These are phyloP conservation scores for Yarrowia sp. DNA, from an alignment of 805 yeast species.

Conservation along the genomic window DNA sequence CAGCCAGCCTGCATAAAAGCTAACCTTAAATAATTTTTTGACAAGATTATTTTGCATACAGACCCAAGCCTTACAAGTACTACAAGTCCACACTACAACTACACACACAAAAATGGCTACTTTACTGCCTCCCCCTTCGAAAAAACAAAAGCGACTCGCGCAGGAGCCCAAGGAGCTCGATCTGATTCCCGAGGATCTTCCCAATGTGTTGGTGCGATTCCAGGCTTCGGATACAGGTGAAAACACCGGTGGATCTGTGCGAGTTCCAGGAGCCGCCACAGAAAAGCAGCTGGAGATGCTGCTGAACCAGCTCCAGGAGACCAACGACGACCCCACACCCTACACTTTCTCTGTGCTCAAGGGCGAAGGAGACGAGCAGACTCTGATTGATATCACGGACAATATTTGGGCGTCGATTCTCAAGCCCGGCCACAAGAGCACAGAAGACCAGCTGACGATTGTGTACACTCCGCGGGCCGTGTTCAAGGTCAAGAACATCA, in stretches of 20 bases:
- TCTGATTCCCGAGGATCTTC: slow-evolving; percentile 76
- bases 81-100: background rate
- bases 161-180: slow-evolving; percentile 80
- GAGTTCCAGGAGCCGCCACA: slow-evolving; percentile 89
- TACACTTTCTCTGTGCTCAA: slow-evolving; percentile 77
- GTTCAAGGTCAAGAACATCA: slow-evolving; percentile 89
- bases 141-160: slow-evolving; percentile 82
- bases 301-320: slow-evolving; percentile 75
- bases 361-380: slow-evolving; percentile 46
- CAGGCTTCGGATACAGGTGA: slow-evolving; percentile 95
- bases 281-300: slow-evolving; percentile 88
- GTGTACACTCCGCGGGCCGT: slow-evolving; percentile 95
- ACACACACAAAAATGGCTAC: slow-evolving; percentile 72
- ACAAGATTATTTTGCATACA: slow-evolving; percentile 4
- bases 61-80: background rate
- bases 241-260: slow-evolving; percentile 76
- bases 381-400: slow-evolving; percentile 73
- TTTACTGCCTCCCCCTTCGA: slow-evolving; percentile 89
- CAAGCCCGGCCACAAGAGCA: slow-evolving; percentile 83
- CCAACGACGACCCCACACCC: slow-evolving; percentile 75
- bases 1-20: background rate
- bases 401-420: slow-evolving; percentile 80
- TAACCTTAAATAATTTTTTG: slow-evolving; percentile 17
- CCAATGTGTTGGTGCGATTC: slow-evolving; percentile 85
- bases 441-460: slow-evolving; percentile 91